phyloP scores from a whole-genome alignment of 2,329 filamentous ascomycete genomes.

The Diaporthe destruens region DNA sequence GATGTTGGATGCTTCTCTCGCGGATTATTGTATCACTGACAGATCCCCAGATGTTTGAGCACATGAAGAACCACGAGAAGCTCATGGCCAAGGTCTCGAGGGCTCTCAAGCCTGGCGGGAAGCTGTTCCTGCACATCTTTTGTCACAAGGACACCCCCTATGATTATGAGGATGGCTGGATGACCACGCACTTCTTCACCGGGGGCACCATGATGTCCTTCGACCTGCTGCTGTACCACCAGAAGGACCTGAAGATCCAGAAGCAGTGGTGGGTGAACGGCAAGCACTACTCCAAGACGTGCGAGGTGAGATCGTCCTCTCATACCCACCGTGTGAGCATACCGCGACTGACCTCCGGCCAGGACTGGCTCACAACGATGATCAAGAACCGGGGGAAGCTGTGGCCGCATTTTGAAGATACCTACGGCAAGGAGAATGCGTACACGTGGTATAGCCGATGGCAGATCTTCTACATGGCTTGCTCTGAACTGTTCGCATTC shows the following conservation, averaged over 20 bases:
- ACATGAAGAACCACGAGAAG: conserved; percentile 81
- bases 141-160: conserved; percentile 74
- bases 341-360: conserved; percentile 16
- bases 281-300: conserved; percentile 76
- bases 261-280: conserved; percentile 80
- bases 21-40: background rate
- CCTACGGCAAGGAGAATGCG: conserved; percentile 72
- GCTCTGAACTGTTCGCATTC: conserved; percentile 72
- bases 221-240: conserved; percentile 76
- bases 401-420: conserved; percentile 74
- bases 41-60: conserved; percentile 71
- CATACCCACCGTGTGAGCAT: too few relatives aligned
- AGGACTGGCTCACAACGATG: conserved; percentile 75
- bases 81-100: conserved; percentile 73
- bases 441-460: conserved; percentile 76
- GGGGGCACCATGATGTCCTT: conserved; percentile 79
- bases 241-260: conserved; percentile 69
- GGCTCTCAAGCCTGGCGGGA: conserved; percentile 72
- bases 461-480: conserved; percentile 80
- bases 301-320: conserved; percentile 62
- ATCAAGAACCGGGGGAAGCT: conserved; percentile 68
- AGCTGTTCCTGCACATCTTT: conserved; percentile 79
- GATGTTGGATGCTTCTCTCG: conserved; percentile 6
- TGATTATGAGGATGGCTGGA: conserved; percentile 79
- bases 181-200: conserved; percentile 80